Conservation (phyloP, 129 eudicot species). For the Flaveria linearis region DNA sequence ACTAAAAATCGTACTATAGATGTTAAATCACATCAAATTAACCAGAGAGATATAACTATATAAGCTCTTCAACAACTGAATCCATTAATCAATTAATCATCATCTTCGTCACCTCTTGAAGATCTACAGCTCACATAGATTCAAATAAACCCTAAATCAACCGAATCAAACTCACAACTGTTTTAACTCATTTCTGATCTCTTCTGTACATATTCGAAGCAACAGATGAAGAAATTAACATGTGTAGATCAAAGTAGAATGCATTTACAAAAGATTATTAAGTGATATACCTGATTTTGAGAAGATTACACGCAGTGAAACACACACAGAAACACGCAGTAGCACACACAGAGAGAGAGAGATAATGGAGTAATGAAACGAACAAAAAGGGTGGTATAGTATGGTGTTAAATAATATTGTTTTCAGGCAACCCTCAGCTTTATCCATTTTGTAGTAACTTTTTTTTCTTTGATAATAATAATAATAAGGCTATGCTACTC, state of each 20-base stretch:
- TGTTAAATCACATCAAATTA: constrained; percentile 12
- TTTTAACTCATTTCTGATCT: not conserved
- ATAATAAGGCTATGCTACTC: constrained; percentile 15
- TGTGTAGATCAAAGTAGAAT: not conserved
- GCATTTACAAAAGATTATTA: not conserved
- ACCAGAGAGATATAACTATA: not conserved
- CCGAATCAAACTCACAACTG: not conserved
- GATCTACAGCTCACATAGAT: constrained; percentile 17
- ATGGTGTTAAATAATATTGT: constrained; percentile 5
- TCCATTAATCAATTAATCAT: constrained; percentile 23
- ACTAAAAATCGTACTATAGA: not conserved
- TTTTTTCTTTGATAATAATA: no score
- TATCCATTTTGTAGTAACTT: constrained; percentile 22
- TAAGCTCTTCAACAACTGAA: constrained; percentile 15
- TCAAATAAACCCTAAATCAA: constrained; percentile 10
- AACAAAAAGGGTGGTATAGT: no score
- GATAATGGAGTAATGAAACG: constrained; percentile 12
- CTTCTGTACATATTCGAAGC: not conserved
- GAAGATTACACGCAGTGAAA: no score
- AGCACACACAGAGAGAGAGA: not conserved
- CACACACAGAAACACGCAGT: no score
- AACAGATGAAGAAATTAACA: not conserved
- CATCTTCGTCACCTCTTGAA: not conserved
- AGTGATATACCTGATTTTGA: no score
- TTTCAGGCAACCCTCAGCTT: constrained; percentile 23